A percentile compares a stretch with the other conserved stretches of the same genome.
These are phyloP conservation scores for Aspergillus sp. DNA, from an alignment of 2,329 filamentous ascomycete genomes.

Conservation along the genomic window DNA sequence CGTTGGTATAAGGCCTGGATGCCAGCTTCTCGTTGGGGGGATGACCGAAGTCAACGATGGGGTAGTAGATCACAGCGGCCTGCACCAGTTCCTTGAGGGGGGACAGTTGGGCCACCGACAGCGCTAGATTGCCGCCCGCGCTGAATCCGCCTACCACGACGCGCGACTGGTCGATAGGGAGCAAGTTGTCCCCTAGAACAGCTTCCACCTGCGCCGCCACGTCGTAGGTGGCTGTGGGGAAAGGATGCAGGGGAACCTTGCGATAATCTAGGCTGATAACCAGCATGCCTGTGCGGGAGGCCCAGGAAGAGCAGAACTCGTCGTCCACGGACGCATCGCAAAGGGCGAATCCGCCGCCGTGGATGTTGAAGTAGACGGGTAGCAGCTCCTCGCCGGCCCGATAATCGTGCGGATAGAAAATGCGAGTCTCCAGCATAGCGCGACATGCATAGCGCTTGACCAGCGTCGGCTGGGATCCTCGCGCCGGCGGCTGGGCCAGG, in stretches of 20 bases:
- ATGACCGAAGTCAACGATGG: constrained; percentile 42
- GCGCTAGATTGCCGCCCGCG: constrained; percentile 52
- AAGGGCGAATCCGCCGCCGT: constrained; percentile 46
- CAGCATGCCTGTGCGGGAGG: constrained; percentile 41
- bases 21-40: constrained; percentile 31
- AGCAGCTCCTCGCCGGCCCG: constrained; percentile 21
- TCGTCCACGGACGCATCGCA: constrained; percentile 48
- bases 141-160: constrained; percentile 52
- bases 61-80: constrained; percentile 48
- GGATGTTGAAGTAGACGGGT: constrained; percentile 51
- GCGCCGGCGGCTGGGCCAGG: constrained; percentile 6
- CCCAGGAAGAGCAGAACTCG: constrained; percentile 47
- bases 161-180: constrained; percentile 47
- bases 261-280: constrained; percentile 53
- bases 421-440: constrained; percentile 3
- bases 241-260: constrained; percentile 45
- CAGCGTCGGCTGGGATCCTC: not conserved
- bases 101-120: constrained; percentile 44
- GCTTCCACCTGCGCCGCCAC: constrained; percentile 45
- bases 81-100: constrained; percentile 33
- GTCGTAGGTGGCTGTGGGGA: constrained; percentile 49
- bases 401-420: constrained; percentile 14
- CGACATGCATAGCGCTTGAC: constrained; percentile 3
- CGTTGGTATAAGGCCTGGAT: constrained; percentile 17
- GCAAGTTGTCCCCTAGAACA: constrained; percentile 43